Base-by-base conservation (phyloP, 2,329 filamentous ascomycete genomes). In the Coniella vitis region DNA sequence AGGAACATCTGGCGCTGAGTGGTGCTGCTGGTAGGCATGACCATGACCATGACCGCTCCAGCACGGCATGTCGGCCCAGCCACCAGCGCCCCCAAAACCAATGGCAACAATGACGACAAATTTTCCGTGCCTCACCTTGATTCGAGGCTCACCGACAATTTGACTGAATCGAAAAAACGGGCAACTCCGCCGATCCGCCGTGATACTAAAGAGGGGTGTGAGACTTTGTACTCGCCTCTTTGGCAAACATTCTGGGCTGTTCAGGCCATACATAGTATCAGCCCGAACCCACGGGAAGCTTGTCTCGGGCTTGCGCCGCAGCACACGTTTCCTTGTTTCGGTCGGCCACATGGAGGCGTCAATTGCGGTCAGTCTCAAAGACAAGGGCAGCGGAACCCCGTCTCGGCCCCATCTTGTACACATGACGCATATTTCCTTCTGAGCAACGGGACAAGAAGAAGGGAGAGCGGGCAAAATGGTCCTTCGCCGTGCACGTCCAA, bases 241-340 rank as follows among this genome's bases (percentile, higher is more conserved):
- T 48, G 44, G 40, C 43, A 47, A 46, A 47, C 40, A 40, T 32
- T 37, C 25, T 45, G 5, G 25, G 43, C 34, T 41, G 34, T 53
- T 42, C 44, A n/a, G n/a, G n/a, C n/a, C n/a, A n/a, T n/a, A n/a
- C n/a, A n/a, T n/a, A n/a, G n/a, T n/a, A n/a, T n/a, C n/a, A 47
- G 51, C 51, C 51, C 51, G 44, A 53, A 53, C 48, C 51, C 48
- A 51, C 51, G 51, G 46, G 40, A 41, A 45, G 21, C 20, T 19
- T 51, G 51, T 53, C 51, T 53, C 51, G 51, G 51, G 36, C 51
- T 47, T 49, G 48, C 48, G 45, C 51, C 51, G 47, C 37, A 38
- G 44, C 51, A 47, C 51, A 53, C 51, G 51, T 51, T 53, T 53
- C 39, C 5, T 10, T 29, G 47, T 47, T 38, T 47, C 51, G 51